Evolutionary conservation across 257 asterid species (phyloP), one percentile per base, ranked within the genome.

Genomic region (Solanum virginianum): DNA sequence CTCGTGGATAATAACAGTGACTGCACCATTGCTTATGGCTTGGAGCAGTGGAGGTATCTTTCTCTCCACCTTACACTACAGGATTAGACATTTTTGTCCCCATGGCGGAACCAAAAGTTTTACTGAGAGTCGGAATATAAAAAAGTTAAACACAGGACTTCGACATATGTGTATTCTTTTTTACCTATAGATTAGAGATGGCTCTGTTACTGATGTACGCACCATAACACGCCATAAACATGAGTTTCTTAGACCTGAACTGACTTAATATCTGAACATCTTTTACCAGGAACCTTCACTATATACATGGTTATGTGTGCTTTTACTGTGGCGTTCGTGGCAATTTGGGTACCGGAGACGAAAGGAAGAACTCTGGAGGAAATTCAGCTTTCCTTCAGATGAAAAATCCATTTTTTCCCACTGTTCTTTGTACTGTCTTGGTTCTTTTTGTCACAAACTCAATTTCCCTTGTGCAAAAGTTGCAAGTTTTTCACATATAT

Each of bases 281-380:
- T 29, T 56, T 60, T 68, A 53, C 84, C 93, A 95, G 98, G 97
- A 83, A 92, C 97, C 29, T 95, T 95, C 92, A 81, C 89, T 3
- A 43, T 93, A 41, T 95, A 94, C 90, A 80, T 60, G 83, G 39
- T 89, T 32, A 85, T 90, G 91, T 88, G 92, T 69, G 65, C 84
- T 53, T 65, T 93, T 16, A 84, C 97, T 0, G 88, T 91, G 62
- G 92, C 71, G 3, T 95, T 95, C 55, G 94, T 87, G 69, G 49
- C 94, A 5, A 87, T 94, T 65, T 93, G 90, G 90, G 93, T 95
- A 53, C 98, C 98, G 18, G 98, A 95, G 90, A 95, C 98, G 1
- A 95, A 95, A 86, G 98, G 98, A 5, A 95, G 88, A 87, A 91
- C 96, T 45, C 90, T 94, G 17, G 98, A 94, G 88, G 97, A 95